Evolutionary conservation across 163 green algal genomes (phyloP).

Genomic region (Scenedesmus sp.): DNA sequence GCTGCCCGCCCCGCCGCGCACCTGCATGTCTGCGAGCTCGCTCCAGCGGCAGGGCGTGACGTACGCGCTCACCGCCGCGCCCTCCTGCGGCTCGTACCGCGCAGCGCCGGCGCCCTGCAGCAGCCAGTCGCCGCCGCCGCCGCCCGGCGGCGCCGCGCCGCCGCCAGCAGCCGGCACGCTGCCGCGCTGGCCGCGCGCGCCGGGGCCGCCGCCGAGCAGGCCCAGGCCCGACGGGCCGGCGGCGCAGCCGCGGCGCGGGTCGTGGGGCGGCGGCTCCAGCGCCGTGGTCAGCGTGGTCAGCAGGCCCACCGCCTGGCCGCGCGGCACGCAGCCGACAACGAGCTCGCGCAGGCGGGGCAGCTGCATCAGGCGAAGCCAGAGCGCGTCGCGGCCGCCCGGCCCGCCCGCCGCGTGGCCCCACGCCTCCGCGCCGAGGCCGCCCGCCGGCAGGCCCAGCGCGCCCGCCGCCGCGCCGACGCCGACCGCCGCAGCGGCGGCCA

Average conservation of each 20-base stretch:
- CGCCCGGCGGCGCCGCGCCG: conserved; percentile 1
- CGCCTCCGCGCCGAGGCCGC: too few relatives aligned
- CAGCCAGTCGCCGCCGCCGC: not conserved
- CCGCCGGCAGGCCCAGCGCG: not conserved
- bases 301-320: conserved; percentile 4
- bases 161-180: not conserved
- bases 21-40: conserved; percentile 8
- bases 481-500: too few relatives aligned
- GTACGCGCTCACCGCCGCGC: not conserved
- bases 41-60: not conserved
- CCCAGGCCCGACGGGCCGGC: too few relatives aligned
- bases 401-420: too few relatives aligned
- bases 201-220: too few relatives aligned
- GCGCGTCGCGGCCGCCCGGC: not conserved
- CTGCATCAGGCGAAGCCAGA: conserved; percentile 5
- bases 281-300: not conserved
- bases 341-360: conserved; percentile 13
- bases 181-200: not conserved
- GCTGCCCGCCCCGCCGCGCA: too few relatives aligned
- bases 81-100: conserved; percentile 7
- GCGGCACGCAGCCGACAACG: not conserved
- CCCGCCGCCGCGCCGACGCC: not conserved
- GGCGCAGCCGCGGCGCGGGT: too few relatives aligned
- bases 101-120: not conserved
- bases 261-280: not conserved